Conservation (phyloP, 305 asterid genomes). For the Lippia alba region DNA sequence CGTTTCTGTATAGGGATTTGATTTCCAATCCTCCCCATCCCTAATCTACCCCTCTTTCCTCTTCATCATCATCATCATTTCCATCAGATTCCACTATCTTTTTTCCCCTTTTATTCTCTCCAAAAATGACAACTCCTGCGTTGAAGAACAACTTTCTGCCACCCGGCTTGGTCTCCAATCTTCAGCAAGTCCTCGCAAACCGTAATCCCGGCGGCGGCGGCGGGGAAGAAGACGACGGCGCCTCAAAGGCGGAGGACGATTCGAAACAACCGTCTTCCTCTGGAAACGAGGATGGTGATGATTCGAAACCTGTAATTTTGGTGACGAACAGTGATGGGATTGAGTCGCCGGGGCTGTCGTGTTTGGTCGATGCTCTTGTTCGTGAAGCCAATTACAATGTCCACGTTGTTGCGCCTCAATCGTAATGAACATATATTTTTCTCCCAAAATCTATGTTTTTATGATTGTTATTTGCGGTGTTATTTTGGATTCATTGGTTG, state of each 20-base stretch:
- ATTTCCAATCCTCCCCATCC: conserved; percentile 35
- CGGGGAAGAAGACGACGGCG: conserved; percentile 41
- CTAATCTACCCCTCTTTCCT: conserved; percentile 39
- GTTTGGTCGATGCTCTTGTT: conserved; percentile 79
- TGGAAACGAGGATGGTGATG: conserved; percentile 43
- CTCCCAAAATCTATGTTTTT: background rate
- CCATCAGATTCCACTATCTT: conserved; percentile 47
- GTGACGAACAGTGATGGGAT: conserved; percentile 89
- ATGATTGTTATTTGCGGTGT: background rate
- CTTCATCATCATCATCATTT: conserved; percentile 41
- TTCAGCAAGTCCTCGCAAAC: conserved; percentile 68
- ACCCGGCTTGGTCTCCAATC: conserved; percentile 91
- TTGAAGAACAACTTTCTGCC: conserved; percentile 70
- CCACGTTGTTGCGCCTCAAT: conserved; percentile 86
- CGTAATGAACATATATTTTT: conserved; percentile 47
- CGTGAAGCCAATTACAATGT: conserved; percentile 62
- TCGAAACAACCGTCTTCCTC: conserved; percentile 49
- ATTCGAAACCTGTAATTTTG: conserved; percentile 68
- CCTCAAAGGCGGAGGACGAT: conserved; percentile 46
- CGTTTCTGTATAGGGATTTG: conserved; percentile 36
- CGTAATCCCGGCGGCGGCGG: conserved; percentile 53
- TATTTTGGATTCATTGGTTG: background rate
- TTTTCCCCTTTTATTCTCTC: conserved; percentile 34
- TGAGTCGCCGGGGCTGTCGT: conserved; percentile 83
- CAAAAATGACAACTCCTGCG: conserved; percentile 59